Evolutionary conservation across 352 stramenopile species (phyloP).

Genomic region (Globisporangium irregulare): DNA sequence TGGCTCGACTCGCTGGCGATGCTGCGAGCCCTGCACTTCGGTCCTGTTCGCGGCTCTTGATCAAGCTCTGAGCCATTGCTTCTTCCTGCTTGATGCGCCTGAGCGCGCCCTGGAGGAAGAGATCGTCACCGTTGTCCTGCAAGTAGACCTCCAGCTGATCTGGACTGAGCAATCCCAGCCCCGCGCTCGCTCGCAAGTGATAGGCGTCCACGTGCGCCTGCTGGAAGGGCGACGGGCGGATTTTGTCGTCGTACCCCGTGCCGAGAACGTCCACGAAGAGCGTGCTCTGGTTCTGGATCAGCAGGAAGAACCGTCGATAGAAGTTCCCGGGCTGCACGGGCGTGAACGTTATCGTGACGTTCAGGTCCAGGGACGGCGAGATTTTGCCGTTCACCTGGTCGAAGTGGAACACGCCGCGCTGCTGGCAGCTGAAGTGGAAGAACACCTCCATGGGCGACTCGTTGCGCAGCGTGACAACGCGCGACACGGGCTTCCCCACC

Average conservation of each 20-base stretch:
- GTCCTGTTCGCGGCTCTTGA: not conserved
- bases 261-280: slow-evolving; percentile 88
- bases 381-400: slow-evolving; percentile 75
- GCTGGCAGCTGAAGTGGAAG: slow-evolving; percentile 80
- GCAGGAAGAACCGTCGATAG: slow-evolving; percentile 86
- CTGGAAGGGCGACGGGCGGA: slow-evolving; percentile 88
- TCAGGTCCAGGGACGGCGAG: slow-evolving; percentile 66
- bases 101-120: slow-evolving; percentile 64
- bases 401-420: slow-evolving; percentile 84
- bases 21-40: slow-evolving; percentile 8
- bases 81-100: slow-evolving; percentile 26
- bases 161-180: slow-evolving; percentile 68
- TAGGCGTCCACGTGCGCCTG: slow-evolving; percentile 90
- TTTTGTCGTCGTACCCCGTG: slow-evolving; percentile 87
- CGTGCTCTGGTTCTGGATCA: slow-evolving; percentile 84
- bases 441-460: slow-evolving; percentile 62
- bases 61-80: not conserved
- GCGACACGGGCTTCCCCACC: slow-evolving; percentile 48
- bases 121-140: slow-evolving; percentile 58
- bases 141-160: slow-evolving; percentile 81
- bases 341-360: slow-evolving; percentile 86
- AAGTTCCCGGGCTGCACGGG: slow-evolving; percentile 82
- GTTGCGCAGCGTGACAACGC: slow-evolving; percentile 85
- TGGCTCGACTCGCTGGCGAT: not conserved
- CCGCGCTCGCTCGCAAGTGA: slow-evolving; percentile 41